phyloP scores from a whole-genome alignment of 805 yeast species.

The Lipomyces japonicus region DNA sequence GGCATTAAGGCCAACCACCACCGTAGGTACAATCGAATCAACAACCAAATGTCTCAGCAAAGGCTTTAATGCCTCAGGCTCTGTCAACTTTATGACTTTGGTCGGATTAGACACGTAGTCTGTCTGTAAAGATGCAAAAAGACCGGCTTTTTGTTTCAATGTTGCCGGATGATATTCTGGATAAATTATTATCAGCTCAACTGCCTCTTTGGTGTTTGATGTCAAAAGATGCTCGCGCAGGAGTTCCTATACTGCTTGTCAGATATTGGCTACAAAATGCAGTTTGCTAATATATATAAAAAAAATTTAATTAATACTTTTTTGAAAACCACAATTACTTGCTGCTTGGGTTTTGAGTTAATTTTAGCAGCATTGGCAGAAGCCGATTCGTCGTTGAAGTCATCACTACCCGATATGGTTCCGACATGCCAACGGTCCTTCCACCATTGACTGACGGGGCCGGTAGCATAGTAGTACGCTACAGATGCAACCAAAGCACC shows the following conservation, averaged over 20 bases:
- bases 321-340: conserved; percentile 16
- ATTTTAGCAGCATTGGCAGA: not conserved
- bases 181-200: conserved; percentile 15
- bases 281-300: not conserved
- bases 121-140: not conserved
- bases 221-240: conserved; percentile 1
- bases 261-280: too few relatives aligned
- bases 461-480: conserved; percentile 16
- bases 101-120: conserved; percentile 19
- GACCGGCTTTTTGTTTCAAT: not conserved
- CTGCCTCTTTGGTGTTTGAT: conserved; percentile 6
- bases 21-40: conserved; percentile 10
- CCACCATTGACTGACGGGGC: conserved; percentile 13
- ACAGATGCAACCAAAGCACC: conserved; percentile 7
- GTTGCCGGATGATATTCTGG: conserved; percentile 8
- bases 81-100: conserved; percentile 12
- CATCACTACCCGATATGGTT: too few relatives aligned
- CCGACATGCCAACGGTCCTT: too few relatives aligned
- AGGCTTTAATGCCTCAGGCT: conserved; percentile 17
- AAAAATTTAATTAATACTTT: conserved; percentile 8
- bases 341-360: not conserved
- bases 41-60: conserved; percentile 20
- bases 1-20: conserved; percentile 11
- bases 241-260: not conserved
- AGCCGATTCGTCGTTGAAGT: not conserved